Percentiles rank a stretch among this genome's conserved stretches.
Evolutionary conservation across 306 rosid genomes (phyloP).

Genomic region (Prunus mira): DNA sequence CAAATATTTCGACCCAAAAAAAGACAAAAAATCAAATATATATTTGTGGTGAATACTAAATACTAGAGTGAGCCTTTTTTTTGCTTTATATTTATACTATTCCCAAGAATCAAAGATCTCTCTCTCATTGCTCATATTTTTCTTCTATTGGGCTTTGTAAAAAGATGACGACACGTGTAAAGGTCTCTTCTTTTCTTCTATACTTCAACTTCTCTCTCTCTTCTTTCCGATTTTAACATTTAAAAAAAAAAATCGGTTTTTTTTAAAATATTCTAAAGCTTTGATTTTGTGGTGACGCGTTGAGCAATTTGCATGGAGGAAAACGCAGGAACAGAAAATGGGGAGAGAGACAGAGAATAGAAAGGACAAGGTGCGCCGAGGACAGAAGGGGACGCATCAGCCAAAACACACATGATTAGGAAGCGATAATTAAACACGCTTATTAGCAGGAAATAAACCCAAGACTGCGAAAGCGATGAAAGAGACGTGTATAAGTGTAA

Average conservation of each 20-base stretch:
- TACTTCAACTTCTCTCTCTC: background rate
- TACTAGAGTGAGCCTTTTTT: background rate
- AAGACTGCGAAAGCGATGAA: slow-evolving; percentile 13
- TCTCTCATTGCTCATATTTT: background rate
- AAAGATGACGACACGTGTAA: background rate
- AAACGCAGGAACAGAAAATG: slow-evolving; percentile 1
- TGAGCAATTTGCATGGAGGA: background rate
- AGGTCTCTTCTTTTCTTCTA: too few relatives aligned
- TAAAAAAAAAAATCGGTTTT: too few relatives aligned
- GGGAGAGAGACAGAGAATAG: slow-evolving; percentile 3
- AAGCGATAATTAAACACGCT: background rate
- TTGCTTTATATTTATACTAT: background rate
- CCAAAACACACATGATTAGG: background rate
- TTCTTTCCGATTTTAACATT: background rate
- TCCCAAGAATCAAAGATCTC: background rate
- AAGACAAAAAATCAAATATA: background rate
- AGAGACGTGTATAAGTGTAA: slow-evolving; percentile 29
- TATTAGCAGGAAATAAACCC: background rate
- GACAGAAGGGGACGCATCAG: background rate
- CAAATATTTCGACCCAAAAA: too few relatives aligned
- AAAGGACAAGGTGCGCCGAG: background rate
- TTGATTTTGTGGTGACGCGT: background rate
- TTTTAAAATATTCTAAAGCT: background rate
- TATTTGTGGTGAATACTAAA: background rate
- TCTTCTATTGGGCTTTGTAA: background rate